These are phyloP conservation scores for Apiosordaria backusii DNA, from an alignment of 495 filamentous ascomycete species.

Conservation along the genomic window DNA sequence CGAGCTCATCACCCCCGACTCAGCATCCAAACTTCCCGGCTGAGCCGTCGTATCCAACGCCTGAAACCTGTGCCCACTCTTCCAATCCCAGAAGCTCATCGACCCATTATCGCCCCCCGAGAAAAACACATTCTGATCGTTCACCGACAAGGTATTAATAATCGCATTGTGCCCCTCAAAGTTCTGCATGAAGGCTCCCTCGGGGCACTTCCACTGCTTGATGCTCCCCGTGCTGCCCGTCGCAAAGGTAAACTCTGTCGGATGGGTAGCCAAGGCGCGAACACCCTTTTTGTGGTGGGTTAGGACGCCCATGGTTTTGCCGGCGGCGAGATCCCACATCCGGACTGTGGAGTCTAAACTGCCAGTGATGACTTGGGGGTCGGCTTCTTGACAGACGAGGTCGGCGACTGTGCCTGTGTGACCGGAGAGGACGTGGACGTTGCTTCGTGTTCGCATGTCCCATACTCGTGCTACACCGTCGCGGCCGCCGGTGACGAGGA, in stretches of 20 bases:
- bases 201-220: conserved; percentile 99
- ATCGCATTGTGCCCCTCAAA: conserved; percentile 96
- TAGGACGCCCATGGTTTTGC: conserved; percentile 91
- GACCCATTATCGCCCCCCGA: conserved; percentile 95
- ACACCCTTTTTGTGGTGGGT: conserved; percentile 99
- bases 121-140: conserved; percentile 92
- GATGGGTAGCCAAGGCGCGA: conserved; percentile 78
- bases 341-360: conserved; percentile 91
- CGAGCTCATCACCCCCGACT: conserved; percentile 88
- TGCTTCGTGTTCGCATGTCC: conserved; percentile 96
- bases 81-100: conserved; percentile 99
- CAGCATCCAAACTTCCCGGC: conserved; percentile 89
- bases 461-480: conserved; percentile 94
- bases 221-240: conserved; percentile 87
- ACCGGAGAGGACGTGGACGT: conserved; percentile 88
- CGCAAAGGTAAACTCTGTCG: conserved; percentile 94
- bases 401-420: conserved; percentile 87
- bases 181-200: conserved; percentile 98
- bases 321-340: conserved; percentile 93
- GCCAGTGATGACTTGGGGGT: conserved; percentile 89
- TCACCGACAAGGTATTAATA: conserved; percentile 90
- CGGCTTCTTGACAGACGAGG: conserved; percentile 89
- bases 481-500: conserved; percentile 90
- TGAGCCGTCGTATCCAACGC: conserved; percentile 84
- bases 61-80: conserved; percentile 90